phyloP scores from a whole-genome alignment of 2,329 filamentous ascomycete species.

The Colletotrichum cereale region DNA sequence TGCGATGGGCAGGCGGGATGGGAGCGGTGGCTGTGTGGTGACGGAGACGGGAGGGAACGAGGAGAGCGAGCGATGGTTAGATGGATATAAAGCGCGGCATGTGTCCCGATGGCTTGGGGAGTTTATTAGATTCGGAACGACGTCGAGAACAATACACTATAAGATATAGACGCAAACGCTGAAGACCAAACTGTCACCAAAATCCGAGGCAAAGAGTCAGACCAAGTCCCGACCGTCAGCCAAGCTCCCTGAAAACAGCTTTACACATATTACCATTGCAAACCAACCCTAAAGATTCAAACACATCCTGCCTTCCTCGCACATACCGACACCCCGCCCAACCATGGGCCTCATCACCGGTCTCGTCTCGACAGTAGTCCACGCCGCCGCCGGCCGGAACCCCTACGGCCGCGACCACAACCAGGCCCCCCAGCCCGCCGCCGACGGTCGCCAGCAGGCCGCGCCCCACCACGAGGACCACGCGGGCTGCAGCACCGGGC shows the following conservation, averaged over 20 bases:
- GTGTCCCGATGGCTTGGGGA: background rate
- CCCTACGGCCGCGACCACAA: slow-evolving; percentile 32
- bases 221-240: no score
- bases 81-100: background rate
- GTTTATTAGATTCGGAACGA: background rate
- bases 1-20: background rate
- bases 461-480: background rate
- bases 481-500: background rate
- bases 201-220: background rate
- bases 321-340: background rate
- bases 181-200: background rate
- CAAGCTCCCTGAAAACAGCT: no score
- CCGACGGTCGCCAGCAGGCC: background rate
- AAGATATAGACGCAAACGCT: background rate
- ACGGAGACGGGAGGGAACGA: background rate
- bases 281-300: background rate
- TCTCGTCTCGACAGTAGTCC: slow-evolving; percentile 37
- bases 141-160: background rate
- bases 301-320: background rate
- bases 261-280: background rate
- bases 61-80: background rate
- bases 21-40: background rate
- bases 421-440: background rate
- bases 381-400: slow-evolving; percentile 37
- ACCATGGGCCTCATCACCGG: slow-evolving; percentile 39